Evolutionary conservation across 2,329 filamentous ascomycete species (phyloP), one percentile per base, ranked within the genome.

Genomic region (Alternaria postmessia): DNA sequence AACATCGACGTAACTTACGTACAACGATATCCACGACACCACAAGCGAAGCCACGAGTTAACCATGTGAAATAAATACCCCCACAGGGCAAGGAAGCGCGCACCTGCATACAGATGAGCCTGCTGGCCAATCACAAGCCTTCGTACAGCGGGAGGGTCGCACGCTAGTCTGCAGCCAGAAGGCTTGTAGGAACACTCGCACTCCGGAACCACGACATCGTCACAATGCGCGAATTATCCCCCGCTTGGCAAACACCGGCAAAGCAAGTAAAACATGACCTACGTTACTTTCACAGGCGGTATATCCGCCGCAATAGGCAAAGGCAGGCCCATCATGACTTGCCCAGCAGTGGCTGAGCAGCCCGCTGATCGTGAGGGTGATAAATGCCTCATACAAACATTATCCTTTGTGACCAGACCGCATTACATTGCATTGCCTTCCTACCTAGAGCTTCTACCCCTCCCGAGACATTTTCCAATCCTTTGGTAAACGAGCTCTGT

Each of bases 361-460:
- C n/a, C 18, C 26, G 56, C 16, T 58, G 49, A 48, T 51, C 46
- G 22, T 14, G 7, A 24, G 5, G 28, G 20, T 18, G 43, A 48
- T 42, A 58, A 58, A 58, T 58, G 18, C 56, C 49, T 39, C 51
- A 41, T 58, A 43, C 42, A 43, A 47, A 36, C 43, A 39, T 30
- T 24, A 30, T 24, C 34, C 14, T 47, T 14, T 24, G 32, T 34
- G 30, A 32, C 12, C 12, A 48, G 30, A 18, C 30, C 18, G 46
- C 32, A n/a, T 48, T 28, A 24, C 48, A 32, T 8, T 39, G 12
- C 5, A 30, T 18, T 42, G 32, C 22, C 28, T 26, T 22, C 20
- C 39, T 54, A 36, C 3, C 43, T 26, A 32, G 38, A n/a, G 32
- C 38, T 7, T 20, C 26, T 48, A 54, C 51, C 24, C 18, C 20